phyloP scores from a whole-genome alignment of 371 early-diverging fungal genomes.

The Mortierella sp. region DNA sequence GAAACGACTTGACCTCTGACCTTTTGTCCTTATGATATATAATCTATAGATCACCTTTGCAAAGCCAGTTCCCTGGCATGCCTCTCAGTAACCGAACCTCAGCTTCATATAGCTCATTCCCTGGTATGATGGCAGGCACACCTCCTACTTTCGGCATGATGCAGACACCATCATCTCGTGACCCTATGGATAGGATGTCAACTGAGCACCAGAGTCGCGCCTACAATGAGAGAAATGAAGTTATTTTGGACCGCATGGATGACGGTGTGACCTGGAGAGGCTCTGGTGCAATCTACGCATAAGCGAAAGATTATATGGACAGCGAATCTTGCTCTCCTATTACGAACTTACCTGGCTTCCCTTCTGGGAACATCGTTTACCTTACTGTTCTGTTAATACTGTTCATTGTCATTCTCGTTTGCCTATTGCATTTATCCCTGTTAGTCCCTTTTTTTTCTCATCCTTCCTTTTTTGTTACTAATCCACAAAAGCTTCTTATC shows the following conservation, averaged over 20 bases:
- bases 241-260: slow-evolving; percentile 41
- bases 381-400: not conserved
- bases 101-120: slow-evolving; percentile 30
- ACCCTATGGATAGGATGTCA: slow-evolving; percentile 17
- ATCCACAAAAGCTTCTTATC: slow-evolving; percentile 22
- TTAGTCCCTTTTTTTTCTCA: not conserved
- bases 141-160: slow-evolving; percentile 39
- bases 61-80: slow-evolving; percentile 32
- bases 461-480: not conserved
- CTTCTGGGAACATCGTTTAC: not conserved
- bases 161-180: slow-evolving; percentile 26
- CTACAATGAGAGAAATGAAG: slow-evolving; percentile 40
- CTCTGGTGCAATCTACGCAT: slow-evolving; percentile 38
- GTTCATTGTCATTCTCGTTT: not conserved
- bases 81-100: slow-evolving; percentile 31
- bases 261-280: slow-evolving; percentile 42
- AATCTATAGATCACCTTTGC: slow-evolving; percentile 28
- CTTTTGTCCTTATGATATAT: not conserved
- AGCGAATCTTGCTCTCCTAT: not conserved
- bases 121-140: slow-evolving; percentile 38
- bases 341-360: not conserved
- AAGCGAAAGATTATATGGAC: not conserved
- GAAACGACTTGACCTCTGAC: not conserved
- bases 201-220: slow-evolving; percentile 26
- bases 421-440: slow-evolving; percentile 2